Conservation (phyloP, 2,329 filamentous ascomycete genomes). For the Xylaria sp. region DNA sequence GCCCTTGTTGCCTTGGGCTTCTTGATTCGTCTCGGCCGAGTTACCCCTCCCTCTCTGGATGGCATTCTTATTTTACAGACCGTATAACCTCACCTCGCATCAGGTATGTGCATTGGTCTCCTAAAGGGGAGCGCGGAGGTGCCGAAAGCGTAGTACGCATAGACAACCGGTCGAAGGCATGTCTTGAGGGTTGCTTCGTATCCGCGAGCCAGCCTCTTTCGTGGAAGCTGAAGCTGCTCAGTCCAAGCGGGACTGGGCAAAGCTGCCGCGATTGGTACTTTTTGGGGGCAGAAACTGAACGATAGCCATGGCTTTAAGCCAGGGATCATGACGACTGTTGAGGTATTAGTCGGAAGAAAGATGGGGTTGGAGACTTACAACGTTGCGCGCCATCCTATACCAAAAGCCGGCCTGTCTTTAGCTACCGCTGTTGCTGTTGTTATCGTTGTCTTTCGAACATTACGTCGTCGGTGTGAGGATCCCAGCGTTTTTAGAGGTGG, state of each 20-base stretch:
- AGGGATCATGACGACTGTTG: constrained; percentile 32
- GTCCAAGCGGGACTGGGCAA: neutral
- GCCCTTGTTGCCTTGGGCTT: constrained; percentile 14
- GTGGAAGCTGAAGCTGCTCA: constrained; percentile 5
- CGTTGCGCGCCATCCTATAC: constrained; percentile 26
- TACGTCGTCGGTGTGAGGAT: constrained; percentile 17
- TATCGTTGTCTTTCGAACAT: constrained; percentile 12
- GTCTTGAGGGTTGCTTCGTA: constrained; percentile 3
- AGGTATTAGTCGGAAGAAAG: constrained; percentile 34
- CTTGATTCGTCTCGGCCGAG: constrained; percentile 26
- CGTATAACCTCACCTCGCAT: constrained; percentile 16
- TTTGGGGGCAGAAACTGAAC: constrained; percentile 6
- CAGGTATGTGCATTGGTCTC: neutral
- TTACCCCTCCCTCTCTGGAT: constrained; percentile 31
- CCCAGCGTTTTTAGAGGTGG: neutral
- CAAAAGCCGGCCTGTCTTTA: constrained; percentile 11
- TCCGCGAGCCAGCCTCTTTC: constrained; percentile 9
- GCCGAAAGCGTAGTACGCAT: constrained; percentile 4
- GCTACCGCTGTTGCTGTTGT: neutral
- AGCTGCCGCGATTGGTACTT: neutral
- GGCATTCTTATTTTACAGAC: constrained; percentile 2
- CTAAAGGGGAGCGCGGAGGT: constrained; percentile 15
- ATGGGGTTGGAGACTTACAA: constrained; percentile 35
- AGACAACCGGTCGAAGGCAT: neutral
- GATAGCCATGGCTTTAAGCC: constrained; percentile 37